Percentiles rank a stretch among this genome's conserved stretches.
Evolutionary conservation across 1,284 basidiomycete species (phyloP).

Genomic region (Heterobasidion occidentale): DNA sequence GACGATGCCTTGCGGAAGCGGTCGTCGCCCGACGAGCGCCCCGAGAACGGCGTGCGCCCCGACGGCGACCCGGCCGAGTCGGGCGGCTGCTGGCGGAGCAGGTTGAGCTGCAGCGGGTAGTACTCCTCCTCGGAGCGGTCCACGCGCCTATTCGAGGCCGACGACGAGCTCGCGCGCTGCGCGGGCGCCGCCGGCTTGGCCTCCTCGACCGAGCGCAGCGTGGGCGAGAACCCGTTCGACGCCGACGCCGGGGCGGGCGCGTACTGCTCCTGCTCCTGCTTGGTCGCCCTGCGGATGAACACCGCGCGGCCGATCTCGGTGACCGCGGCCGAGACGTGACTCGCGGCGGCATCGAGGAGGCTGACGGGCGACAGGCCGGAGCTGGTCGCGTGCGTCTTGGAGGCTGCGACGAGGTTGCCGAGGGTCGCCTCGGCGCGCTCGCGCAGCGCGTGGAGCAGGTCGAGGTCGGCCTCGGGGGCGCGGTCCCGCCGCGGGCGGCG

Average conservation of each 20-base stretch:
- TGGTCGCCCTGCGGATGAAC: conserved; percentile 70
- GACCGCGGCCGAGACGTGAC: conserved; percentile 84
- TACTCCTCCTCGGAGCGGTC: not conserved
- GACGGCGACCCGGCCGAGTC: conserved; percentile 6
- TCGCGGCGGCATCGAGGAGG: conserved; percentile 92
- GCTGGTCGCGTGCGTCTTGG: conserved; percentile 90
- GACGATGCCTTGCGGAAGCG: conserved; percentile 34
- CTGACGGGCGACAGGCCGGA: conserved; percentile 94
- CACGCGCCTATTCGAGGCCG: not conserved
- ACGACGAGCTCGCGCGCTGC: conserved; percentile 27
- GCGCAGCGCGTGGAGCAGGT: conserved; percentile 64
- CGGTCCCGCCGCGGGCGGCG: conserved; percentile 51
- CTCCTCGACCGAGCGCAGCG: conserved; percentile 53
- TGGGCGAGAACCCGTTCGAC: conserved; percentile 38
- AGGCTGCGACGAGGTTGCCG: conserved; percentile 84
- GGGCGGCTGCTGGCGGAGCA: too few species aligned
- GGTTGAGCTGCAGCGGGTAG: not conserved
- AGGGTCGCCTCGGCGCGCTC: conserved; percentile 86
- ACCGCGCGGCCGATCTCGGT: conserved; percentile 84
- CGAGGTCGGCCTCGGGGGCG: conserved; percentile 53
- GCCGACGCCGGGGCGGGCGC: conserved; percentile 26
- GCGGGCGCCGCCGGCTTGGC: conserved; percentile 13
- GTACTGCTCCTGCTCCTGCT: conserved; percentile 60
- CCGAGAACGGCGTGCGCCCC: conserved; percentile 12
- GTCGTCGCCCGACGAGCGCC: conserved; percentile 14